These are phyloP conservation scores for Malus asiatica DNA, from an alignment of 306 rosid genomes.

Conservation along the genomic window DNA sequence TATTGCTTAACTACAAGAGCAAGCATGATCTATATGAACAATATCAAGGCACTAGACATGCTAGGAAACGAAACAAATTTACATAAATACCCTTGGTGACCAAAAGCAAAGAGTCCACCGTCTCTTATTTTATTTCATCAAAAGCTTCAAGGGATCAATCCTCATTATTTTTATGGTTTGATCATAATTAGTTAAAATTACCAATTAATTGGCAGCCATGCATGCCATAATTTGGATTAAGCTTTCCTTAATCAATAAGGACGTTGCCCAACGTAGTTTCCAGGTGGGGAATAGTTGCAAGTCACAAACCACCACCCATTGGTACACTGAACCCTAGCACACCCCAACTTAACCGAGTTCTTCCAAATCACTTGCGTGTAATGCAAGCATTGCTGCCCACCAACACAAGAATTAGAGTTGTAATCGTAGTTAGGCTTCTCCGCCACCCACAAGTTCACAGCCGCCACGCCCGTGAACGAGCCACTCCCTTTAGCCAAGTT, in stretches of 20 bases:
- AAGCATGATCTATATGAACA: background rate
- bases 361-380: conserved; percentile 35
- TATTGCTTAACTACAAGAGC: too few species aligned
- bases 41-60: too few species aligned
- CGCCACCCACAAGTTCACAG: conserved; percentile 22
- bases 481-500: conserved; percentile 37
- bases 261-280: conserved; percentile 17
- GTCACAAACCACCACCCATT: conserved; percentile 1
- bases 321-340: conserved; percentile 22
- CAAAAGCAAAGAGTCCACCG: background rate
- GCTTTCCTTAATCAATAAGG: background rate
- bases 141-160: background rate
- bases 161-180: background rate
- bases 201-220: background rate
- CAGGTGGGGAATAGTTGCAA: conserved; percentile 26
- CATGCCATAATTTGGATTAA: background rate
- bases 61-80: background rate
- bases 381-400: conserved; percentile 9
- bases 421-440: conserved; percentile 16
- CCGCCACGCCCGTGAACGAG: conserved; percentile 1
- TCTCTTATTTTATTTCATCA: background rate
- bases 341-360: conserved; percentile 12
- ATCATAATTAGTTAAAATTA: background rate
- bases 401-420: background rate
- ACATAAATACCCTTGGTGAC: background rate